Base-by-base conservation (phyloP, 2,329 filamentous ascomycete genomes). In the Grosmannia clavigera region DNA sequence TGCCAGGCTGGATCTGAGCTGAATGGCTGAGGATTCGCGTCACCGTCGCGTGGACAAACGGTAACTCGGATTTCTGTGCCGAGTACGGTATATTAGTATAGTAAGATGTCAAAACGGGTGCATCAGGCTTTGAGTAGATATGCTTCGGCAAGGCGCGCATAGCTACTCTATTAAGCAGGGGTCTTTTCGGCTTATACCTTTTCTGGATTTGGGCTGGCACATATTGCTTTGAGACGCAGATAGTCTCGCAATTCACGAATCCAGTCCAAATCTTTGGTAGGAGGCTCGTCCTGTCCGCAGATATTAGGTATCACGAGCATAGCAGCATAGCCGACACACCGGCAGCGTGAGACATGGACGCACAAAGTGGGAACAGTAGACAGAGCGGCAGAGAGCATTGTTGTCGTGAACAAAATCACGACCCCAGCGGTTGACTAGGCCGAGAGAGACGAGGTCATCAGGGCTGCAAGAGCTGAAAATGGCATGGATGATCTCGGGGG, bases 401-500 rank as follows among this genome's bases (percentile, higher is more conserved):
- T 90, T 88, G 52, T 74, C 76, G 56, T 72, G 75, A 58, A 87
- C 75, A 63, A 82, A 81, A 40, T 73, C 69, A 61, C 80, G 71
- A 55, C 91, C 72, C 12, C 67, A 68, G 22, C 71, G 75, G 68
- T 81, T 87, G 55, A 78, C 78, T 61, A 69, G 70, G 46, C 77
- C 75, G 53, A 87, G 67, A 9, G 71, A 68, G 1, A 76, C 73
- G 10, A 89, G 71, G 63, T 88, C 85, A 50, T 71, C 69, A 1
- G 83, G 81, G 33, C 79, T 71, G 46, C 86, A 75, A 64, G 78
- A 76, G 61, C 69, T 71, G 63, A 89, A 74, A 64, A 88, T 81
- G 66, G 78, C 74, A 66, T 86, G 81, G 31, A 88, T 68, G 51
- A 88, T 76, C 73, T 89, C 86, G 7, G 79, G 75, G 10, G 84